phyloP scores from a whole-genome alignment of 208 protist species.

The Trypanosoma lewisi region DNA sequence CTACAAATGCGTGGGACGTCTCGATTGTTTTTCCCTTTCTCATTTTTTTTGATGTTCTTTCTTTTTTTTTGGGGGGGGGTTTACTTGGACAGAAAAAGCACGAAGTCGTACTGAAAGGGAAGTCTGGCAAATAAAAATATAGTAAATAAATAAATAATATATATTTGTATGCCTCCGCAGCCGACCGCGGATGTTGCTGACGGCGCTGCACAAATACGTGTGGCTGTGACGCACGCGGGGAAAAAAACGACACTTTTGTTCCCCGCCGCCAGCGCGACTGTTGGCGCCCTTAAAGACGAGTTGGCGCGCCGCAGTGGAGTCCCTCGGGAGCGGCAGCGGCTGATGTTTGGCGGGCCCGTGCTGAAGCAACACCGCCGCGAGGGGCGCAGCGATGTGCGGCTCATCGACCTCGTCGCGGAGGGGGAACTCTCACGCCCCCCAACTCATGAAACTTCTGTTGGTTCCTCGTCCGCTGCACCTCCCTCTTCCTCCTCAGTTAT shows the following conservation, averaged over 20 bases:
- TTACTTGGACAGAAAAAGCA: neutral
- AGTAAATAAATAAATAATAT: neutral
- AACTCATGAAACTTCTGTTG: neutral
- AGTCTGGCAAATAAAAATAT: neutral
- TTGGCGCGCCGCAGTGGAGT: conserved; percentile 47
- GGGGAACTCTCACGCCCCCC: too few relatives aligned
- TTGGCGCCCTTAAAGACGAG: conserved; percentile 49
- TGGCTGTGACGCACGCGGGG: conserved; percentile 19
- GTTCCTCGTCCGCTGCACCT: too few relatives aligned
- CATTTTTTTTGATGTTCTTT: conserved; percentile 3
- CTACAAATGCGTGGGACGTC: too few relatives aligned
- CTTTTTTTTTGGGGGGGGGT: neutral
- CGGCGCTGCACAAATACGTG: conserved; percentile 10
- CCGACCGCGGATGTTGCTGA: neutral
- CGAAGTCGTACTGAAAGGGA: neutral
- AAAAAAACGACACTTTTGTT: conserved; percentile 5
- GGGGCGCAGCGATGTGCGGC: conserved; percentile 12
- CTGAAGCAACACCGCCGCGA: conserved; percentile 46
- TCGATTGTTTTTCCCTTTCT: neutral
- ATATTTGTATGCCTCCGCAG: neutral
- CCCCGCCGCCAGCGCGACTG: conserved; percentile 20
- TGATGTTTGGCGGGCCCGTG: conserved; percentile 68
- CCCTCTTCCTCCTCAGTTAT: conserved; percentile 12
- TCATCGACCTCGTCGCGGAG: conserved; percentile 39
- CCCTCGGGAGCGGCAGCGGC: conserved; percentile 45